Conservation (phyloP, 2,329 filamentous ascomycete species). For the Venturia nashicola region DNA sequence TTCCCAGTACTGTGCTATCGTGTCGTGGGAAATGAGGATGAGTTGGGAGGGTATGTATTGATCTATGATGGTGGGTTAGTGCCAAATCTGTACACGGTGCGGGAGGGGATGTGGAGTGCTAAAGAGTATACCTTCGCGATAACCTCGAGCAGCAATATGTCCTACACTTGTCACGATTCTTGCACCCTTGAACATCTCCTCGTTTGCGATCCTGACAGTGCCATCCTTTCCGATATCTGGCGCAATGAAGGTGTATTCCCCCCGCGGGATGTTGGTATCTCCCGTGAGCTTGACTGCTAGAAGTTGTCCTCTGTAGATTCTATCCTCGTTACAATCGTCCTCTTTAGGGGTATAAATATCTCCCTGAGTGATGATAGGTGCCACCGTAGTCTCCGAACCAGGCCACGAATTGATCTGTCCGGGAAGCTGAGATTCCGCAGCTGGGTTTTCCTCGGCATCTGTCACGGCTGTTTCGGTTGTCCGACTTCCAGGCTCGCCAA, state of each 20-base stretch:
- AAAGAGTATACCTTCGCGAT: conserved; percentile 57
- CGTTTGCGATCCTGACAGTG: conserved; percentile 49
- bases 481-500: conserved; percentile 22
- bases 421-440: neutral
- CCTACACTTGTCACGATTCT: conserved; percentile 62
- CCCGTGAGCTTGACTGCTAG: conserved; percentile 51
- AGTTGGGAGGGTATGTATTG: conserved; percentile 64
- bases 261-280: conserved; percentile 78
- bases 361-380: neutral
- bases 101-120: too few species aligned
- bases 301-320: neutral
- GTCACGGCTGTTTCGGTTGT: conserved; percentile 7
- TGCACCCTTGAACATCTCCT: conserved; percentile 59
- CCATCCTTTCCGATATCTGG: conserved; percentile 62
- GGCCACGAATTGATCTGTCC: neutral
- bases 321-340: neutral
- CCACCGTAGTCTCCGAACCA: neutral
- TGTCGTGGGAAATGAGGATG: conserved; percentile 65
- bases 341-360: neutral
- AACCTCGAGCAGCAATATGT: conserved; percentile 65
- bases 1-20: conserved; percentile 73
- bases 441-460: neutral
- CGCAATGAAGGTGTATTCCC: conserved; percentile 70
- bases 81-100: too few species aligned
- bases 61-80: conserved; percentile 36